Evolutionary conservation across 2,329 filamentous ascomycete species (phyloP), one percentile per base, ranked within the genome.

Genomic region (Hymenoscyphus repandus): DNA sequence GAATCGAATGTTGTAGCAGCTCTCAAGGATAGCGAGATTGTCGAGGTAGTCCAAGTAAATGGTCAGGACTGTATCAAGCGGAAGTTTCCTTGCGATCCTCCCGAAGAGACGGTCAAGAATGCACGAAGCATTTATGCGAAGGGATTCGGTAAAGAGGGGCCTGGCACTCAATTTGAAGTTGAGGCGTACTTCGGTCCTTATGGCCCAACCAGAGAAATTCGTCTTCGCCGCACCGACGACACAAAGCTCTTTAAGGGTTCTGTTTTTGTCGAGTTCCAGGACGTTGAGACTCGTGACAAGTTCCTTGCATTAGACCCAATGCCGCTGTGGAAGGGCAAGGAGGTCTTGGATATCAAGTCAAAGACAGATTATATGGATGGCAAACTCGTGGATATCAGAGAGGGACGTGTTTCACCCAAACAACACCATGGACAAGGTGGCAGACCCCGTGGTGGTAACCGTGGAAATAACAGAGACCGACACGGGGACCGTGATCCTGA

Each of bases 181-280:
- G 93, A 99, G 74, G 83, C 83, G 54, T 96, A 95, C 75, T 96
- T 97, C 69, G 77, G 83, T 50, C 79, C 85, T 52, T 91, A 83
- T 67, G 92, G 91, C 42, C 78, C 86, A 31, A 80, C 89, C 62
- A 89, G 88, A 64, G 81, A 85, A 42, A 85, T 99, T 55, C 91
- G 92, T 65, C 86, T 99, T 56, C 89, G 95, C 60, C 90, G 93
- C 59, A 76, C 75, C 44, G 76, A 78, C 39, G 74, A 84, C 54
- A 83, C 83, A n/a, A 44, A 40, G 63, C 72, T 78, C 47, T 99
- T 97, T 83, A 99, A 99, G 79, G 90, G 92, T 61, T 96, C 90
- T 60, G 89, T 96, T 52, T 97, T 96, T 66, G 89, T 96, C 58
- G 92, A 96, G 70, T 99, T 97, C 69, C 78, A 81, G 55, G 80